These are phyloP conservation scores for Epichloe sp. DNA, from an alignment of 2,329 filamentous ascomycete genomes.

Conservation along the genomic window DNA sequence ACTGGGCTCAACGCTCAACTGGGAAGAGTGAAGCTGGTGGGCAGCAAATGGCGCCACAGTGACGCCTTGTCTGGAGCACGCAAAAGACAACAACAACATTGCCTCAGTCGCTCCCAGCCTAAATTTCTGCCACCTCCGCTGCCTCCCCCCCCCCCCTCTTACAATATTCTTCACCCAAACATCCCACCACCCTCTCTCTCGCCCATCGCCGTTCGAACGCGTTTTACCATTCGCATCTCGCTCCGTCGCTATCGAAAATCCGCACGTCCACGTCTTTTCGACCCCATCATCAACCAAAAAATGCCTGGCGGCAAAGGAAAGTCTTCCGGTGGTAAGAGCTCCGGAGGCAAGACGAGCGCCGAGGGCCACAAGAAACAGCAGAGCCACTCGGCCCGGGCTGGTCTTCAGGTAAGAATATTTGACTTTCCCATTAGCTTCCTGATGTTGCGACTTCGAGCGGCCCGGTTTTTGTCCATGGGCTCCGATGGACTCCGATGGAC, in stretches of 20 bases:
- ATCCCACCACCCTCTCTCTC: not conserved
- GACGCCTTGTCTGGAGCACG: not conserved
- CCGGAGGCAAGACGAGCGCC: slow-evolving; percentile 59
- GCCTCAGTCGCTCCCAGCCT: slow-evolving; percentile 3
- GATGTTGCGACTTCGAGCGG: slow-evolving; percentile 1
- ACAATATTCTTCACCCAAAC: not conserved
- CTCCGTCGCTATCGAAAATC: not conserved
- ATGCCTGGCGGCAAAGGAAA: slow-evolving; percentile 89
- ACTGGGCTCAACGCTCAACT: no score
- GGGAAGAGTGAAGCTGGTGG: no score
- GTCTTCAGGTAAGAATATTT: slow-evolving; percentile 61
- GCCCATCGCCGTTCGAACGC: not conserved
- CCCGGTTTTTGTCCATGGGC: not conserved
- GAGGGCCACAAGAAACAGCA: slow-evolving; percentile 73
- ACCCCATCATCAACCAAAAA: slow-evolving; percentile 14
- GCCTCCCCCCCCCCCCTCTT: not conserved
- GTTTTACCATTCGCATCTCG: slow-evolving; percentile 1
- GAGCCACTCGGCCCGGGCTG: slow-evolving; percentile 91
- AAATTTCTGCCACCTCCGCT: slow-evolving; percentile 12
- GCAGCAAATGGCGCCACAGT: not conserved
- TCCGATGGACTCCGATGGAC: not conserved
- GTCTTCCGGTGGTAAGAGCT: slow-evolving; percentile 76
- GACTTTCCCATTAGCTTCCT: slow-evolving; percentile 11
- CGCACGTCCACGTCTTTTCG: not conserved
- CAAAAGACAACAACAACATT: slow-evolving; percentile 4